Evolutionary conservation across 441 rosid species (phyloP).

Genomic region (Gossypium armourianum): DNA sequence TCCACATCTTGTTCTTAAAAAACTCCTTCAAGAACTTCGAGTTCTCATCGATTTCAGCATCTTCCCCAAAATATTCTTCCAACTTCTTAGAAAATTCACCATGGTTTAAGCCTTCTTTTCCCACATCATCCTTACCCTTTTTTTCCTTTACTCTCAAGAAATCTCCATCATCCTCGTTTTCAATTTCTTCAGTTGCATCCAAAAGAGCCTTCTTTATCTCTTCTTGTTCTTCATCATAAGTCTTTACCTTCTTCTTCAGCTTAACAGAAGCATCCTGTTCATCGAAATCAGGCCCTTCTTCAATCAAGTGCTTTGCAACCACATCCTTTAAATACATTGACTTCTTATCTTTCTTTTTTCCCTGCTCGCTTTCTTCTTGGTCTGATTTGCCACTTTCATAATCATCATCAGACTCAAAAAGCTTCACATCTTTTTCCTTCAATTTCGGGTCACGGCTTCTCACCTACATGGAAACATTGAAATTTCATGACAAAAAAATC

Average conservation of each 20-base stretch:
- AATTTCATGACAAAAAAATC: not conserved
- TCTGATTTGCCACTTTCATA: slow-evolving; percentile 18
- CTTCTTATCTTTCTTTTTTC: slow-evolving; percentile 26
- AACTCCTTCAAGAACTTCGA: slow-evolving; percentile 52
- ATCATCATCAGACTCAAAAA: slow-evolving; percentile 34
- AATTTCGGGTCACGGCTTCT: slow-evolving; percentile 40
- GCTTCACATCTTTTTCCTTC: slow-evolving; percentile 25
- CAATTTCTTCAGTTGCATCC: slow-evolving; percentile 39
- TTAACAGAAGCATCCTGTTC: slow-evolving; percentile 15
- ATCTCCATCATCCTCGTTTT: slow-evolving; percentile 25
- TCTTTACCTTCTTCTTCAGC: slow-evolving; percentile 23
- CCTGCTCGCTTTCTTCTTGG: slow-evolving; percentile 17
- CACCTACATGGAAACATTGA: slow-evolving; percentile 25
- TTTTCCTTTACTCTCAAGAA: slow-evolving; percentile 34
- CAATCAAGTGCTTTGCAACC: slow-evolving; percentile 46
- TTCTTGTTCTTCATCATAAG: slow-evolving; percentile 48
- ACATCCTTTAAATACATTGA: slow-evolving; percentile 58
- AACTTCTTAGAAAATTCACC: slow-evolving; percentile 39
- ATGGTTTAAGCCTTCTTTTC: slow-evolving; percentile 22
- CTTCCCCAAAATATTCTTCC: slow-evolving; percentile 53
- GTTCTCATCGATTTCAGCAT: slow-evolving; percentile 37
- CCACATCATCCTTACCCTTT: slow-evolving; percentile 26
- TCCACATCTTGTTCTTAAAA: slow-evolving; percentile 65
- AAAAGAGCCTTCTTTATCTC: slow-evolving; percentile 43
- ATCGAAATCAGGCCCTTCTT: slow-evolving; percentile 45